Evolutionary conservation across 2,329 filamentous ascomycete genomes (phyloP), one percentile per base, ranked within the genome.

Genomic region (Penicillium frequentans): DNA sequence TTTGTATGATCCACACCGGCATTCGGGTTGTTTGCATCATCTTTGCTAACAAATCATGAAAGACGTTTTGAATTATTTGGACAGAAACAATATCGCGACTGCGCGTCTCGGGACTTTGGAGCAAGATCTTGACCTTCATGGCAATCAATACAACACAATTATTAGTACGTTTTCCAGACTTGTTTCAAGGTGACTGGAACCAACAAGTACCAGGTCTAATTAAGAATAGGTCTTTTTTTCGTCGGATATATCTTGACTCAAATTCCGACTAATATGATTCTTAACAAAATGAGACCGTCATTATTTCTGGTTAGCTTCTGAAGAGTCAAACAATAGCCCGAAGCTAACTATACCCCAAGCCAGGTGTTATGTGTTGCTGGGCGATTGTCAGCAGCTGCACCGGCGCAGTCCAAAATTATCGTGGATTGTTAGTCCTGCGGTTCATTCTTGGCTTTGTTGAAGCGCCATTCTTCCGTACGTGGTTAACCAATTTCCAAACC

Each of bases 231-330:
- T 19, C 78, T 79, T 45, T 68, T 79, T 7, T 79, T 78, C 54
- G 84, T 86, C 11, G 85, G 85, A 14, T 87, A 87, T 69, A 80
- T 87, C 52, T 75, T 86, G 59, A 86, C 86, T n/a, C 53, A 55
- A n/a, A 37, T 55, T 6, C 46, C 53, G 1, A 55, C 46, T 2
- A 58, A 58, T 13, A 53, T 58, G 52, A 52, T 58, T 7, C 39
- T 58, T 21, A 58, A 58, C 21, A 55, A 56, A 5, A 50, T 58
- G 56, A 47, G 52, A 23, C 51, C 55, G 24, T 54, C 55, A 1
- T 16, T 54, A 11, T 57, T 53, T 46, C 31, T 57, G 21, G 55
- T 57, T 31, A 14, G 50, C 35, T 21, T 29, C 19, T 42, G 27
- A 1, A 29, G n/a, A 21, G 16, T 13, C 39, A 14, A n/a, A 31